Percentiles rank a stretch among this genome's conserved stretches.
These are phyloP conservation scores for Triangularia verruculosa DNA, from an alignment of 2,329 filamentous ascomycete genomes.

Conservation along the genomic window DNA sequence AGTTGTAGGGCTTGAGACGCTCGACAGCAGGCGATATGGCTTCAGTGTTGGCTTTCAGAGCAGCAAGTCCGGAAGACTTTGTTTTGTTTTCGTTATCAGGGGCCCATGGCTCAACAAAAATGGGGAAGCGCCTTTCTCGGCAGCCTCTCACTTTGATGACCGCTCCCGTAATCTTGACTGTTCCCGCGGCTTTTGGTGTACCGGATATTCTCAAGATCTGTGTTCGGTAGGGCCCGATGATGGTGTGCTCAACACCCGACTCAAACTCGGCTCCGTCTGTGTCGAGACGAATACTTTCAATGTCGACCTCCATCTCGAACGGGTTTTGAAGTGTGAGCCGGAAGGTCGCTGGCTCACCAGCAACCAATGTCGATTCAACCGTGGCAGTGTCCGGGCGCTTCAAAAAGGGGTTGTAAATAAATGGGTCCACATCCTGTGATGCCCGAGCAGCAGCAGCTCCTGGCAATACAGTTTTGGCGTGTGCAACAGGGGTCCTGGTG, in stretches of 20 bases:
- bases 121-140: constrained; percentile 76
- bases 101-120: constrained; percentile 75
- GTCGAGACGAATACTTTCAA: constrained; percentile 76
- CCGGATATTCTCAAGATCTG: constrained; percentile 74
- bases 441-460: constrained; percentile 48
- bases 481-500: constrained; percentile 62
- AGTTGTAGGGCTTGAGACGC: constrained; percentile 44
- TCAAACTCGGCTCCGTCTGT: constrained; percentile 71
- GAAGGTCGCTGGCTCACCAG: constrained; percentile 74
- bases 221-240: constrained; percentile 78
- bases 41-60: constrained; percentile 48
- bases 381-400: constrained; percentile 61
- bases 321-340: constrained; percentile 87
- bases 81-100: constrained; percentile 67
- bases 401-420: constrained; percentile 92
- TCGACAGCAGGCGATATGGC: constrained; percentile 36
- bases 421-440: constrained; percentile 70
- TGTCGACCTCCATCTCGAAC: constrained; percentile 86
- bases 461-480: constrained; percentile 55
- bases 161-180: constrained; percentile 73
- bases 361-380: constrained; percentile 69
- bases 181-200: constrained; percentile 63
- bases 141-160: constrained; percentile 78
- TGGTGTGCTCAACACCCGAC: constrained; percentile 59
- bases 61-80: constrained; percentile 68